phyloP scores from a whole-genome alignment of 2,329 filamentous ascomycete species.

The Dothistroma pini region DNA sequence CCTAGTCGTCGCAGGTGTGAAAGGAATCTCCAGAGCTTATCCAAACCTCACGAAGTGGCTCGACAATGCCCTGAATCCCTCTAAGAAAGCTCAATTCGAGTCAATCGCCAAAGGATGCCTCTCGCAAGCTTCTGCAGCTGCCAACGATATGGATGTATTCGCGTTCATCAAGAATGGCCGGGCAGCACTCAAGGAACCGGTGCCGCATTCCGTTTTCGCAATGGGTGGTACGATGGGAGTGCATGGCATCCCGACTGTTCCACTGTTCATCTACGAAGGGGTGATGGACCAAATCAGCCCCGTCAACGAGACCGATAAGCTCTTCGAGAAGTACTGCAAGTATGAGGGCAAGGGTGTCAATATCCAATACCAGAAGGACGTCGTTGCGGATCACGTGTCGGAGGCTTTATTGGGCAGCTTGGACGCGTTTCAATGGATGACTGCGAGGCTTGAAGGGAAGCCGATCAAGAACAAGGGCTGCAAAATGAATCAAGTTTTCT shows the following conservation, averaged over 20 bases:
- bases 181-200: conserved; percentile 19
- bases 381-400: conserved; percentile 37
- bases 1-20: conserved; percentile 31
- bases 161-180: conserved; percentile 39
- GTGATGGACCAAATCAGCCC: conserved; percentile 43
- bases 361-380: conserved; percentile 44
- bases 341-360: conserved; percentile 31
- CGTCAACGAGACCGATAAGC: conserved; percentile 40
- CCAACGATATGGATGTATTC: conserved; percentile 35
- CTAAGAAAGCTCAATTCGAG: conserved; percentile 34
- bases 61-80: conserved; percentile 20
- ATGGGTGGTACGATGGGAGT: conserved; percentile 32
- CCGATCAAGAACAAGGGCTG: background rate
- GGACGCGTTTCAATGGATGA: conserved; percentile 3
- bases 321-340: conserved; percentile 41
- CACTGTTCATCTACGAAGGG: conserved; percentile 49
- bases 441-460: conserved; percentile 2
- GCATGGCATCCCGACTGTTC: conserved; percentile 42
- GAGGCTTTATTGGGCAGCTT: conserved; percentile 48
- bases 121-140: conserved; percentile 24
- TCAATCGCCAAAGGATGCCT: conserved; percentile 4
- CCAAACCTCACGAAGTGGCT: conserved; percentile 27
- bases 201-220: conserved; percentile 24
- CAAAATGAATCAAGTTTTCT: background rate
- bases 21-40: conserved; percentile 33